Evolutionary conservation across 306 rosid species (phyloP), one percentile per base, ranked within the genome.

Genomic region (Vicia villosa): DNA sequence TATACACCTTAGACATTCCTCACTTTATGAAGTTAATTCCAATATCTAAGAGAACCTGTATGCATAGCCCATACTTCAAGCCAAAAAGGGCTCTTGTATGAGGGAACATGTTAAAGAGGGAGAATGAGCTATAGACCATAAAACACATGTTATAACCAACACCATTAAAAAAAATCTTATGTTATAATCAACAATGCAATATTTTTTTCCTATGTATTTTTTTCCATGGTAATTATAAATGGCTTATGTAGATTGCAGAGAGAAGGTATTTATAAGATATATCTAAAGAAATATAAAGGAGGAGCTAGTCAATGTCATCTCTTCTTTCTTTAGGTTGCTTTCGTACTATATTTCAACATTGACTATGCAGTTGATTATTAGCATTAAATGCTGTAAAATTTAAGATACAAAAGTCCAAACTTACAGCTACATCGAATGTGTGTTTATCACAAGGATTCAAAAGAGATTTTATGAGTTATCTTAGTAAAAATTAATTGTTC

Each of bases 341-440:
- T 75, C 22, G 11, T 58, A 16, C 55, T 41, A 55, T 54, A 63
- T 63, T 38, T 77, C 62, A 70, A 63, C 61, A 21, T 70, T 36
- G 52, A 63, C 30, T 42, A 13, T 52, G 21, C 20, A 63, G 24
- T 50, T 49, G 14, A 64, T 32, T 14, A 42, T 49, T 10, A 45
- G 51, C 59, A 56, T 37, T 68, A 36, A 17, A 69, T 12, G 21
- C 13, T 11, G 36, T 38, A 26, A 59, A 14, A 38, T 24, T 46
- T 62, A 17, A 40, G 32, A 62, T 52, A 10, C 41, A 49, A 17
- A 49, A 49, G 22, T 17, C 24, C 24, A 38, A 59, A 46, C 28
- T 52, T 43, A 24, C 28, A 63, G 56, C 17, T 52, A 43, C 55
- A 20, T 77, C 81, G 70, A 52, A 42, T 76, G 45, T 24, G 45